Evolutionary conservation across 176 grass and related monocot species (phyloP).

Genomic region (Tuctoria greenei): DNA sequence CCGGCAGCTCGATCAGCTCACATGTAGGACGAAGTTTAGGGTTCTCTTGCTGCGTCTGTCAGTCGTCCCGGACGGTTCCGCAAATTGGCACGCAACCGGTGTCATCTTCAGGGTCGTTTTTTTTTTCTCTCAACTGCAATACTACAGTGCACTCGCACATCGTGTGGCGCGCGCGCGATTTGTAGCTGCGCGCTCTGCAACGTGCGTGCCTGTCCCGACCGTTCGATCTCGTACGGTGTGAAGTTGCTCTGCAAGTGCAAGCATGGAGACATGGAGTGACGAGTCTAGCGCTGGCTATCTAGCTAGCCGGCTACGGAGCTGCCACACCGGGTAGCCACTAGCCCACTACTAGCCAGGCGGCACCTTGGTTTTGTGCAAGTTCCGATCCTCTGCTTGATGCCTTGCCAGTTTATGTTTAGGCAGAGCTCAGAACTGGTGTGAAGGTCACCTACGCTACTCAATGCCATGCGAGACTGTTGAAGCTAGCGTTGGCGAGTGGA

Average conservation of each 20-base stretch:
- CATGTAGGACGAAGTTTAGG: slow-evolving; percentile 1
- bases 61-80: no score
- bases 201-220: not conserved
- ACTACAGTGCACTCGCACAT: not conserved
- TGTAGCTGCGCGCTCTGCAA: no score
- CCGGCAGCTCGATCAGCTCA: not conserved
- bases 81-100: no score
- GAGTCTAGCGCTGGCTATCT: not conserved
- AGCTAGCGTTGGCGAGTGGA: no score
- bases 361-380: no score
- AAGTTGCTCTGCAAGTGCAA: not conserved
- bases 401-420: not conserved
- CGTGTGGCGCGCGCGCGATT: no score
- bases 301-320: not conserved
- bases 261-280: not conserved
- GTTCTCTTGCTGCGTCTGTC: not conserved
- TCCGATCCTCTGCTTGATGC: not conserved
- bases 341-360: no score
- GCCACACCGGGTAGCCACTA: no score
- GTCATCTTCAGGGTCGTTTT: no score
- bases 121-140: not conserved
- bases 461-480: no score
- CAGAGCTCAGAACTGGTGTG: not conserved
- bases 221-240: not conserved
- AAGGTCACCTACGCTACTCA: not conserved